Evolutionary conservation across 441 rosid genomes (phyloP).

Genomic region (Populus hybrid): DNA sequence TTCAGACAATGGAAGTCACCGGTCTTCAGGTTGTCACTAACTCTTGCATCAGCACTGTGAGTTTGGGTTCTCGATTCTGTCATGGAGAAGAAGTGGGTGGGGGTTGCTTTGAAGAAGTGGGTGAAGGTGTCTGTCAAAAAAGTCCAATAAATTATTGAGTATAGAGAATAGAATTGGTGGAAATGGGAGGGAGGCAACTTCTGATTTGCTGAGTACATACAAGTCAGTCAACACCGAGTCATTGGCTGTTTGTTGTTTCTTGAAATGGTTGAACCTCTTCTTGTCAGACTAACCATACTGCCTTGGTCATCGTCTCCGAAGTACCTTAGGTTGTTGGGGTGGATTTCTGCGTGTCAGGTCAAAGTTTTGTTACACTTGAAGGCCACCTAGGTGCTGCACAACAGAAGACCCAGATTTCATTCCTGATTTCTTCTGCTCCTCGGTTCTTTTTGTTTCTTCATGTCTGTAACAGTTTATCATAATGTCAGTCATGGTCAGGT

Average conservation of each 20-base stretch:
- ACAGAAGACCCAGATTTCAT: constrained; percentile 17
- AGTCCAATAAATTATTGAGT: background rate
- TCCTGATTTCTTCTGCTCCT: constrained; percentile 1
- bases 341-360: constrained; percentile 13
- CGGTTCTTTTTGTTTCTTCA: constrained; percentile 5
- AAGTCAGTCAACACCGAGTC: constrained; percentile 12
- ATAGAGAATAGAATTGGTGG: constrained; percentile 11
- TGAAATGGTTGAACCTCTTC: background rate
- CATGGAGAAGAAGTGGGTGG: constrained; percentile 24
- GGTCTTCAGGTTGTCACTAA: constrained; percentile 33
- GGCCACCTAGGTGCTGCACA: constrained; percentile 19
- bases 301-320: background rate
- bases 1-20: constrained; percentile 29
- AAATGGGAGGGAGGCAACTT: constrained; percentile 4
- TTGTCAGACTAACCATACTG: background rate
- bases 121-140: constrained; percentile 8
- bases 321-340: constrained; percentile 17
- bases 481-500: constrained; percentile 20
- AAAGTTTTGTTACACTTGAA: constrained; percentile 15
- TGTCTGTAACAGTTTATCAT: constrained; percentile 23
- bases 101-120: constrained; percentile 10
- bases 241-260: constrained; percentile 7
- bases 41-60: constrained; percentile 42
- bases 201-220: background rate
- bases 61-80: constrained; percentile 14